These are phyloP conservation scores for Ophiobolus disseminans DNA, from an alignment of 2,329 filamentous ascomycete genomes.

Conservation along the genomic window DNA sequence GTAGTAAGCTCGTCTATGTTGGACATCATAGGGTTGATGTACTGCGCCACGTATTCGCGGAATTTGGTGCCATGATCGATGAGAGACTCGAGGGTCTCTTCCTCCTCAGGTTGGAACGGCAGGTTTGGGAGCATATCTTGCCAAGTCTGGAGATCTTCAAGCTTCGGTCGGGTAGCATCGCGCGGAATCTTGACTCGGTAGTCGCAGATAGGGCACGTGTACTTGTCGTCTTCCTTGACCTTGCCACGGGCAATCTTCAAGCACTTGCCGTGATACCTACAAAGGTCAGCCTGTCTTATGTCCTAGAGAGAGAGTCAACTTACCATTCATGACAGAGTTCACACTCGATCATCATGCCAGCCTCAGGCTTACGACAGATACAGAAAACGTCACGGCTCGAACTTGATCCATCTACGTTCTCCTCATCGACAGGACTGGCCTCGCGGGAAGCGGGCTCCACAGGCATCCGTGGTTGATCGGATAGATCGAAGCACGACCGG, in stretches of 20 bases:
- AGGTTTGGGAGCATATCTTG: slow-evolving; percentile 80
- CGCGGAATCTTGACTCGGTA: slow-evolving; percentile 96
- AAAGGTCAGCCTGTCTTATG: slow-evolving; percentile 30
- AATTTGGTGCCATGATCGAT: slow-evolving; percentile 85
- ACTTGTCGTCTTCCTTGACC: slow-evolving; percentile 97
- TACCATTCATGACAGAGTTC: slow-evolving; percentile 98
- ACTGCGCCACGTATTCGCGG: slow-evolving; percentile 78
- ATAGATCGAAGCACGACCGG: slow-evolving; percentile 86
- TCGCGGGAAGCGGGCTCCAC: slow-evolving; percentile 92
- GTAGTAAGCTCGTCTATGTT: slow-evolving; percentile 87
- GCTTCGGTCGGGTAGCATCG: slow-evolving; percentile 91
- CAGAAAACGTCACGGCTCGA: slow-evolving; percentile 85
- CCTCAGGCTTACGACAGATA: slow-evolving; percentile 90
- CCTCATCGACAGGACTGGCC: slow-evolving; percentile 65
- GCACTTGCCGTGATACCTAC: slow-evolving; percentile 95
- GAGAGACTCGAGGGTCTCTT: slow-evolving; percentile 83
- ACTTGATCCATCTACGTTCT: slow-evolving; percentile 54
- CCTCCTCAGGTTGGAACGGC: slow-evolving; percentile 96
- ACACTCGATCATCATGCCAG: slow-evolving; percentile 99
- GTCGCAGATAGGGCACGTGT: slow-evolving; percentile 97
- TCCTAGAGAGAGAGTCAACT: slow-evolving; percentile 43
- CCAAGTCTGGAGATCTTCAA: slow-evolving; percentile 86
- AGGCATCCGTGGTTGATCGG: slow-evolving; percentile 85
- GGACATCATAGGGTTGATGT: slow-evolving; percentile 80
- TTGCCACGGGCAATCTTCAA: slow-evolving; percentile 97